Evolutionary conservation across 768 basidiomycete species (phyloP).

Genomic region (Rhizopogon vinicolor): DNA sequence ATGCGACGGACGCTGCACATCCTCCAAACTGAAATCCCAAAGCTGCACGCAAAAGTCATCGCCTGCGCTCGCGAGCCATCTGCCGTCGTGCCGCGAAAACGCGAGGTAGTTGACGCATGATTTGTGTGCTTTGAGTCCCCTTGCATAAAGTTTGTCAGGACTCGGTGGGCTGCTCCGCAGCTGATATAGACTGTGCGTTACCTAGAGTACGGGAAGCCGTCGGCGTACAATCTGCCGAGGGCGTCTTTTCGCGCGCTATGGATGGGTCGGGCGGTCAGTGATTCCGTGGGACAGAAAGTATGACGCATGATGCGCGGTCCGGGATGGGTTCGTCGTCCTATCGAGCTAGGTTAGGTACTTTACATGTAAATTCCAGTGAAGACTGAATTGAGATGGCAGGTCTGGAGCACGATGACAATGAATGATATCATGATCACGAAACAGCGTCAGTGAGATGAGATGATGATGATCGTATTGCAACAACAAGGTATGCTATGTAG

Average conservation of each 20-base stretch:
- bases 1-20: conserved; percentile 37
- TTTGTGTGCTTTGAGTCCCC: conserved; percentile 39
- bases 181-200: conserved; percentile 1
- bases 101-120: conserved; percentile 64
- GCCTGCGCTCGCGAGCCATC: conserved; percentile 65
- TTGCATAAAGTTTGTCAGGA: conserved; percentile 4
- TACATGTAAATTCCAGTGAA: no score
- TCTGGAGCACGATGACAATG: no score
- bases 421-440: no score
- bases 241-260: conserved; percentile 13
- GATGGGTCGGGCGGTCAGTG: conserved; percentile 6
- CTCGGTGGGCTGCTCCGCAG: no score
- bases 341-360: neutral
- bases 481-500: no score
- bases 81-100: conserved; percentile 56
- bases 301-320: neutral
- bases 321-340: neutral
- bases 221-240: conserved; percentile 15
- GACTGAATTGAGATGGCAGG: no score
- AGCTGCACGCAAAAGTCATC: conserved; percentile 56
- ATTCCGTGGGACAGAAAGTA: conserved; percentile 1
- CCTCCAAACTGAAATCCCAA: conserved; percentile 67
- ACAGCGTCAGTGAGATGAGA: no score
- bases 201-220: conserved; percentile 32
- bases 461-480: no score